Base-by-base conservation (phyloP, 805 yeast genomes). In the Teunomyces cretensis region DNA sequence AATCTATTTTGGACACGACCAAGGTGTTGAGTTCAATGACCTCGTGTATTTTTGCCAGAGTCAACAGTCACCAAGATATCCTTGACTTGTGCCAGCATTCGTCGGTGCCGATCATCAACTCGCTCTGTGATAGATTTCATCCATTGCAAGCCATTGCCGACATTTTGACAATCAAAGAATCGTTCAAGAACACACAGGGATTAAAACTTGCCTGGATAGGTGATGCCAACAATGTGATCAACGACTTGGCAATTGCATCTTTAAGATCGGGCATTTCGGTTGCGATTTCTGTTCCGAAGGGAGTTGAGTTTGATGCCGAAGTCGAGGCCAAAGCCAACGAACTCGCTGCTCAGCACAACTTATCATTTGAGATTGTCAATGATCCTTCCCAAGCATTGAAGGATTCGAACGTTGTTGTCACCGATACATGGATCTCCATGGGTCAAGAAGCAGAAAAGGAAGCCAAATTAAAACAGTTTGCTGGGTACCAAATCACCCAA, bases 381-480 rank as follows among this genome's bases (percentile, higher is more conserved):
- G 88, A 88, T 56, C 94, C 98, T 3, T 57, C 69, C n/a, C 72
- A 58, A 19, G 96, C 97, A 1, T 79, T 89, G 41, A 73, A 75
- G 43, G 74, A 76, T 53, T 89, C 98, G 4, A 80, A 92, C 59
- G 75, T 94, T 33, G 65, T 94, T 30, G 98, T 92, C 37, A 94
- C 99, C 12, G 99, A 94, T 59, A 94, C 99, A 2, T 94, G 96
- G 83, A 81, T 94, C 17, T 92, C 98, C 1, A 94, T 94, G 99
- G 99, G 99, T 46, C 91, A 94, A 72, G 99, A 94, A 65, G 70
- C 78, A 4, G 91, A 91, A 62, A 87, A 81, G 51, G 73, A 64
- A 40, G 72, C 75, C 45, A 87, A 91, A 51, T 72, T 94, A 55
- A 74, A 82, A 58, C 91, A 89, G 67, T 94, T 94, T 63, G 76